phyloP scores from a whole-genome alignment of 2,329 filamentous ascomycete genomes.

The Ceratocystis diversiconidia region DNA sequence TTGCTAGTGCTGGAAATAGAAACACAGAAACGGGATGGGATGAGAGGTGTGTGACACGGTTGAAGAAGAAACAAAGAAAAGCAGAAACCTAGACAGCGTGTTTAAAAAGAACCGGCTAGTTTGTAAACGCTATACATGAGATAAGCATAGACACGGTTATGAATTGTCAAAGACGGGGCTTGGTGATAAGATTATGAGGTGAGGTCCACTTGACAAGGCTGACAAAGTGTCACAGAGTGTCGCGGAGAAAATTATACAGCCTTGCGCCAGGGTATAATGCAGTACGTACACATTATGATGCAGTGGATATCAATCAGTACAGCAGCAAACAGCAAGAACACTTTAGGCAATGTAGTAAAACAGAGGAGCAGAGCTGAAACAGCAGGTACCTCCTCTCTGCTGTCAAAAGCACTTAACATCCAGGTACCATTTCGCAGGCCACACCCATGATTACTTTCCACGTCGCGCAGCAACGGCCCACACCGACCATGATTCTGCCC shows the following conservation, averaged over 20 bases:
- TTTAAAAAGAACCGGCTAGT: neutral
- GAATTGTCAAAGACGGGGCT: neutral
- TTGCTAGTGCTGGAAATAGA: neutral
- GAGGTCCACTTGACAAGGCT: neutral
- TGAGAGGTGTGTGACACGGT: neutral
- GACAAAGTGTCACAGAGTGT: neutral
- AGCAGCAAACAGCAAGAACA: too few species aligned
- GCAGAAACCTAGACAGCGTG: too few species aligned
- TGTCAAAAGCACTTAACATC: neutral
- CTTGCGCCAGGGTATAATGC: neutral
- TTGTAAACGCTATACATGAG: neutral
- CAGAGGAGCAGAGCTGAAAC: neutral
- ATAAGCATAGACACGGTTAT: neutral
- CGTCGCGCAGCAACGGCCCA: constrained; percentile 14
- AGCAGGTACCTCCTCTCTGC: neutral
- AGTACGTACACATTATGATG: too few species aligned
- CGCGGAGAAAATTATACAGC: too few species aligned
- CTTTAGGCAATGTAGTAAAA: neutral
- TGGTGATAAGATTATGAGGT: neutral
- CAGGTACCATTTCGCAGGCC: neutral
- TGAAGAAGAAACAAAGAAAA: neutral
- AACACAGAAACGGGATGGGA: neutral
- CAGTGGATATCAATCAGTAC: too few species aligned
- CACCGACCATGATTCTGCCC: neutral
- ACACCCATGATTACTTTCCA: constrained; percentile 1